Percentiles rank a stretch among this genome's conserved stretches.
Evolutionary conservation across 2,329 filamentous ascomycete species (phyloP).

Genomic region (Moelleriella libera): DNA sequence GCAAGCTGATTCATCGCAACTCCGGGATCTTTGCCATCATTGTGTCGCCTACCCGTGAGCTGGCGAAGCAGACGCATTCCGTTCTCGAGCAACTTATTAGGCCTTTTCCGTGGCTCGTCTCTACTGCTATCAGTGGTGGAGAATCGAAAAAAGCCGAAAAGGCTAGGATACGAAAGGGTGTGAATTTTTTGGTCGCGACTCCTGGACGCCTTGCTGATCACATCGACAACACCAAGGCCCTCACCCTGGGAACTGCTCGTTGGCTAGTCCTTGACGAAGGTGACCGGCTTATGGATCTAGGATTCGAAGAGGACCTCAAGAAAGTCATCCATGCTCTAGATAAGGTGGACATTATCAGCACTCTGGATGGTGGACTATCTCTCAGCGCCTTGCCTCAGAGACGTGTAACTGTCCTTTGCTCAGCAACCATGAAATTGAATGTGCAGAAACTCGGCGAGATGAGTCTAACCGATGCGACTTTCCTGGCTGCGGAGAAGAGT

Average conservation of each 20-base stretch:
- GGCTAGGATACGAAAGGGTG: conserved; percentile 78
- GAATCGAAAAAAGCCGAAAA: conserved; percentile 73
- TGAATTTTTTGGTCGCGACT: conserved; percentile 92
- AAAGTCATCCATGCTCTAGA: conserved; percentile 73
- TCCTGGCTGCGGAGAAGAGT: conserved; percentile 57
- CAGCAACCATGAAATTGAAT: conserved; percentile 95
- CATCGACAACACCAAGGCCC: conserved; percentile 76
- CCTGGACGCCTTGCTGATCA: conserved; percentile 87
- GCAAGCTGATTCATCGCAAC: conserved; percentile 56
- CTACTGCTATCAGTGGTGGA: conserved; percentile 64
- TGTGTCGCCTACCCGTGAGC: conserved; percentile 82
- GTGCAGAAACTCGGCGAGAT: conserved; percentile 90
- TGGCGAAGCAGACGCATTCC: conserved; percentile 84
- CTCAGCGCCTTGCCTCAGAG: conserved; percentile 57
- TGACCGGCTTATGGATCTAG: conserved; percentile 95
- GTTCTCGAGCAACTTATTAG: conserved; percentile 76
- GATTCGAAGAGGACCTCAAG: conserved; percentile 88
- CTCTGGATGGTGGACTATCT: conserved; percentile 41
- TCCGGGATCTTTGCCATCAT: conserved; percentile 89
- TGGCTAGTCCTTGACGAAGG: conserved; percentile 95
- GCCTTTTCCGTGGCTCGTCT: conserved; percentile 89
- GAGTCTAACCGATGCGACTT: conserved; percentile 81
- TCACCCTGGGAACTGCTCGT: conserved; percentile 77
- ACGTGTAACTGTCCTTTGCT: conserved; percentile 80
- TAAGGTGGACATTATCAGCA: conserved; percentile 42